Conservation (phyloP, 2,329 filamentous ascomycete species). For the Penicillium sp. region DNA sequence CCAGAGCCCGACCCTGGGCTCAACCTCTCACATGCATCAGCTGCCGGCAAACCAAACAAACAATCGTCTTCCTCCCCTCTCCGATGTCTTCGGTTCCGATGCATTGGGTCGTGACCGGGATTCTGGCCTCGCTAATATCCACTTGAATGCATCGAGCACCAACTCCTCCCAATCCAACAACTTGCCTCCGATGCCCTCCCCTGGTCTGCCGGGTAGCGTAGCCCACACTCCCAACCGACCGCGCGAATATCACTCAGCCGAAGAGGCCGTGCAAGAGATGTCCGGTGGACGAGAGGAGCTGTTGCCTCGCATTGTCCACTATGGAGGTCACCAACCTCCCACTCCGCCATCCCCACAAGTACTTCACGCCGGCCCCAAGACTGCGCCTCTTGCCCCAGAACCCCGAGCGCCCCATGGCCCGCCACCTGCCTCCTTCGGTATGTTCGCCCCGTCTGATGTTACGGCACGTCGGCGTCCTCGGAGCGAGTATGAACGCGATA, state of each 20-base stretch:
- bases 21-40: constrained; percentile 87
- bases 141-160: constrained; percentile 59
- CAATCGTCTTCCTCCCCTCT: constrained; percentile 89
- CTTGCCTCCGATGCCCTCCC: constrained; percentile 71
- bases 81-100: constrained; percentile 85
- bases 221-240: constrained; percentile 59
- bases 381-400: constrained; percentile 31
- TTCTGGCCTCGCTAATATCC: constrained; percentile 34
- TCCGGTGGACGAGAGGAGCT: constrained; percentile 90
- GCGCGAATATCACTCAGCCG: constrained; percentile 89
- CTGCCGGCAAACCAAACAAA: constrained; percentile 81
- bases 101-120: constrained; percentile 54
- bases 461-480: constrained; percentile 67
- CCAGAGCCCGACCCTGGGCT: constrained; percentile 76
- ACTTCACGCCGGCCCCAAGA: constrained; percentile 29
- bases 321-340: constrained; percentile 87
- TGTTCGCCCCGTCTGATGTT: constrained; percentile 26
- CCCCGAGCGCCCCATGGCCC: constrained; percentile 65
- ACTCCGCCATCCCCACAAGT: constrained; percentile 73
- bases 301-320: constrained; percentile 90
- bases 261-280: constrained; percentile 88
- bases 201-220: constrained; percentile 60
- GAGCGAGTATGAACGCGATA: constrained; percentile 87
- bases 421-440: constrained; percentile 50
- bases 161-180: constrained; percentile 63